Evolutionary conservation across 108 stramenopile genomes (phyloP), one percentile per base, ranked within the genome.

Genomic region (Phaeodactylum tricornutum): DNA sequence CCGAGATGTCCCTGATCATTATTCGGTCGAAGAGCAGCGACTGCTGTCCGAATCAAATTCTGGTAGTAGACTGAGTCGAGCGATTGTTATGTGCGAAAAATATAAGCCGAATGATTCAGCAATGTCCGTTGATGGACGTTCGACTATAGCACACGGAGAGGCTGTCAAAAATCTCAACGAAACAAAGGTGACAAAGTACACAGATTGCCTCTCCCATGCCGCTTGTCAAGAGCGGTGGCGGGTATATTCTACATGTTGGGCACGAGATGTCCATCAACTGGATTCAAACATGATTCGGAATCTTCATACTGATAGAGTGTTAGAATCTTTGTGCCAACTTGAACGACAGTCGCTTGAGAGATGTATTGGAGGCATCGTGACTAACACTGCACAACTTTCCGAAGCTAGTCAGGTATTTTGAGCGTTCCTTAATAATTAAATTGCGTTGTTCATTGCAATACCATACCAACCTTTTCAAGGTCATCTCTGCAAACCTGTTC

Each of bases 401-500:
- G 46, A 28, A 28, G 6, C 24, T 28, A 7, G 8, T 27, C 7
- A 28, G 8, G 11, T 27, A 8, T 47, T 47, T 22, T 8, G 6
- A 7, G 11, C 28, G 6, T 6, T 47, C 7, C 8, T 8, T 47
- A 8, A 28, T 47, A 8, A 8, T 28, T 7, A 28, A 7, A 27
- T 28, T 37, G 12, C n/a, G 37, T 50, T 5, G n/a, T 15, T 20
- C 6, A 37, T 8, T 50, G 16, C 55, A 60, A 43, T 12, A 24
- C 39, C 47, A 65, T 50, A 1, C 71, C 71, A 25, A 53, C 54
- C 27, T 52, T 42, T 36, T 51, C 35, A 6, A 68, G 22, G 17
- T 75, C 68, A 22, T 65, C 30, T 28, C 36, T 23, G 32, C 68
- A 75, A 3, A 66, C n/a, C 43, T 42, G 25, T 39, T 69, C 68